These are phyloP conservation scores for Tolypocladium cylindrosporum DNA, from an alignment of 2,329 filamentous ascomycete genomes.

Conservation along the genomic window DNA sequence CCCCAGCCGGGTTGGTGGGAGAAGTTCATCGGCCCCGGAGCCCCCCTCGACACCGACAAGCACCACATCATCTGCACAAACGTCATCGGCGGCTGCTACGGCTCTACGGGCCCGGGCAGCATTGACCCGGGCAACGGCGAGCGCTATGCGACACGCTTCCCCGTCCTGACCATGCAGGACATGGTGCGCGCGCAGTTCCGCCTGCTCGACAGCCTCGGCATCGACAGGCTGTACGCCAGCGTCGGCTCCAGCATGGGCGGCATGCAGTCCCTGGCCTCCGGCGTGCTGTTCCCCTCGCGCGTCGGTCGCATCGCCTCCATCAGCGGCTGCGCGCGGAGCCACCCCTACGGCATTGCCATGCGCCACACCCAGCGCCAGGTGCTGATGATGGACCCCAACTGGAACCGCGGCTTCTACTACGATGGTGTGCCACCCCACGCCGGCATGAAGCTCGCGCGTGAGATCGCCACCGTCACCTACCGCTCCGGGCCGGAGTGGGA, in stretches of 20 bases:
- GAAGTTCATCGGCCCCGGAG: conserved; percentile 86
- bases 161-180: conserved; percentile 89
- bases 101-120: conserved; percentile 82
- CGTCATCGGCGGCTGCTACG: conserved; percentile 90
- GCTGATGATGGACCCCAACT: conserved; percentile 97
- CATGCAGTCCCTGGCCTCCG: conserved; percentile 90
- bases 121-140: conserved; percentile 82
- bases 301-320: conserved; percentile 80
- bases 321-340: conserved; percentile 85
- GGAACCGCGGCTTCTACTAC: conserved; percentile 94
- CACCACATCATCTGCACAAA: conserved; percentile 96
- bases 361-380: conserved; percentile 95
- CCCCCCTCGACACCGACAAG: conserved; percentile 78
- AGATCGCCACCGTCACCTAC: conserved; percentile 97
- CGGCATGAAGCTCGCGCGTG: conserved; percentile 94
- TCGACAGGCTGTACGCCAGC: conserved; percentile 75
- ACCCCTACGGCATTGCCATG: conserved; percentile 98
- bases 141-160: conserved; percentile 87
- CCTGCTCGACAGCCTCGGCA: conserved; percentile 68
- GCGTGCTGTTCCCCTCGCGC: conserved; percentile 70
- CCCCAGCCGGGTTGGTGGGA: conserved; percentile 96
- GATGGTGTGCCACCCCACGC: conserved; percentile 79
- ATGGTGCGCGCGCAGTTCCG: conserved; percentile 96
- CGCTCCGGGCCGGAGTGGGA: conserved; percentile 97
- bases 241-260: conserved; percentile 97